Evolutionary conservation across 1,284 basidiomycete genomes (phyloP).

Genomic region (Boletellus deceptivus): DNA sequence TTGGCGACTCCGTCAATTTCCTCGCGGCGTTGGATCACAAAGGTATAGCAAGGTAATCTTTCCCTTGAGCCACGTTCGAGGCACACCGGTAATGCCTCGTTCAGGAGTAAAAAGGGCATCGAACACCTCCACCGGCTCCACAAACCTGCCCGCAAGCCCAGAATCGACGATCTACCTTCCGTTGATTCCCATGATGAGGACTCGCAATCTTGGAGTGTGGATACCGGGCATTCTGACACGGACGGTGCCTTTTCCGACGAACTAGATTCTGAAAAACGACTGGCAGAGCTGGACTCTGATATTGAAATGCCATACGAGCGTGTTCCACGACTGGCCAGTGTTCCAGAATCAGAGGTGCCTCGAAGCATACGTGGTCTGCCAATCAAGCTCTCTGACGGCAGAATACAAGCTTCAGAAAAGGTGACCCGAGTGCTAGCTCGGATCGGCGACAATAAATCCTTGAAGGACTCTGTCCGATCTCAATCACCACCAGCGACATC

Average conservation of each 20-base stretch:
- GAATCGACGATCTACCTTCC: constrained; percentile 61
- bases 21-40: constrained; percentile 62
- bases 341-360: constrained; percentile 44
- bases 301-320: constrained; percentile 72
- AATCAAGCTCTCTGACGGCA: constrained; percentile 82
- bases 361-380: constrained; percentile 70
- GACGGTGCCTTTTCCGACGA: constrained; percentile 25
- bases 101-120: constrained; percentile 78
- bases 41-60: constrained; percentile 65
- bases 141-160: constrained; percentile 52
- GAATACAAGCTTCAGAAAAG: constrained; percentile 59
- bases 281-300: constrained; percentile 48
- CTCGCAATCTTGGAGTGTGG: constrained; percentile 56
- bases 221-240: constrained; percentile 35
- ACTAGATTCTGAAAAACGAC: constrained; percentile 15
- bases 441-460: constrained; percentile 42
- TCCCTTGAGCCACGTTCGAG: constrained; percentile 4
- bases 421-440: constrained; percentile 37
- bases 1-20: constrained; percentile 57
- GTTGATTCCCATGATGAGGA: constrained; percentile 60
- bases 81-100: constrained; percentile 5
- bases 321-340: constrained; percentile 50
- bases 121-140: constrained; percentile 59
- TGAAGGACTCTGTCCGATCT: constrained; percentile 23
- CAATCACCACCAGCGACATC: constrained; percentile 26